Base-by-base conservation (phyloP, 371 early-diverging fungal species). In the Mortierella sp. region DNA sequence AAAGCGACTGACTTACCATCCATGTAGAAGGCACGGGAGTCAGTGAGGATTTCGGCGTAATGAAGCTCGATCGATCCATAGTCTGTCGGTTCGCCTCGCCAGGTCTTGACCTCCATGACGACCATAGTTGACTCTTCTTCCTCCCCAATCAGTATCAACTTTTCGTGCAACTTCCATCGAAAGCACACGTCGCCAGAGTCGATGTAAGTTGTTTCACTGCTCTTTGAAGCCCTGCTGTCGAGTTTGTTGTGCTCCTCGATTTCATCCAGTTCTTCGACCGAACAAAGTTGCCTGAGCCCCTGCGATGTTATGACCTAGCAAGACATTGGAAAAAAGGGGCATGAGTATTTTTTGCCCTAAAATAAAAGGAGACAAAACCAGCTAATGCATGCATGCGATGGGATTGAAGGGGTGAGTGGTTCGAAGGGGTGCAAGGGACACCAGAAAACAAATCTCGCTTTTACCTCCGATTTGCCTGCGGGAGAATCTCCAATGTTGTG, bases 131-230 rank as follows among this genome's bases (percentile, higher is more conserved):
- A 8, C 21, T 67, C 24, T 19, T 21, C 61, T 0, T 24, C 40
- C 67, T 67, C 24, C 21, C 40, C 37, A 11, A 40, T 11, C 43
- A 67, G 6, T 3, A 67, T 37, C 37, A 67, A 21, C 43, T 67
- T 67, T 34, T 67, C 67, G 37, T 67, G 43, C 19, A 67, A 34
- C 67, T 67, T 67, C 67, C 67, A 67, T 67, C 67, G 67, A 11
- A 67, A 67, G 40, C 67, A 67, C 37, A 11, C 37, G 0, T 37
- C 67, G 40, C 16, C 40, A 37, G 21, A 21, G 24, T 16, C 54
- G 3, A n/a, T n/a, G 5, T 6, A n/a, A 54, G 54, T 54, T 21
- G 21, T 9, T 24, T 54, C 54, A n/a, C 54, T 54, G 9, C 54
- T n/a, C n/a, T 21, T n/a, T 54, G 54, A n/a, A 19, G 54, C 21